A percentile compares a stretch with the other conserved stretches of the same genome.
These are phyloP conservation scores for Sporothrix dimorphospora DNA, from an alignment of 2,329 filamentous ascomycete genomes.

Conservation along the genomic window DNA sequence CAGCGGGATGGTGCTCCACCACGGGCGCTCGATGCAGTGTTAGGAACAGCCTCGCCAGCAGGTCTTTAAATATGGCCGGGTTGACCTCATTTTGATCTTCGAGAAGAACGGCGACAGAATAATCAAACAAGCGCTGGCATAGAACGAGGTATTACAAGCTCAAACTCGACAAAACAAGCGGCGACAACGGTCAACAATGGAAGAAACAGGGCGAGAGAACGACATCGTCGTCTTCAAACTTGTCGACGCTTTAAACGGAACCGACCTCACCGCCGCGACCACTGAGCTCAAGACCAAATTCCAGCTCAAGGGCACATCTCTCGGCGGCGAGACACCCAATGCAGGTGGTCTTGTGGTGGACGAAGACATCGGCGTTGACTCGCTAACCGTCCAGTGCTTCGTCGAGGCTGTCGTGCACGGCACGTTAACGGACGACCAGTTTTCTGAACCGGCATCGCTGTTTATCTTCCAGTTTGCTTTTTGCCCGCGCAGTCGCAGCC, in stretches of 20 bases:
- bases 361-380: neutral
- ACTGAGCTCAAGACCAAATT: conserved; percentile 18
- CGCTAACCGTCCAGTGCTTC: conserved; percentile 19
- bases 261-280: neutral
- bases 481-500: conserved; percentile 23
- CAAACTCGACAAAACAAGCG: neutral
- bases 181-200: neutral
- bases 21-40: neutral
- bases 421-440: neutral
- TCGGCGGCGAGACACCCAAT: conserved; percentile 17
- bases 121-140: neutral
- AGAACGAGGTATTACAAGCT: neutral
- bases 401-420: conserved; percentile 22
- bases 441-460: conserved; percentile 13
- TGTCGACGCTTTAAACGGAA: conserved; percentile 9
- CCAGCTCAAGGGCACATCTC: neutral
- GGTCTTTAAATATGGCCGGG: neutral
- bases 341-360: conserved; percentile 17
- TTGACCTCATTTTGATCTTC: neutral
- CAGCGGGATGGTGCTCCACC: neutral
- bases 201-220: neutral
- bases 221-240: conserved; percentile 17
- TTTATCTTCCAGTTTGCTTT: conserved; percentile 16
- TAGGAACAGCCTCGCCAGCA: neutral
- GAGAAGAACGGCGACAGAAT: neutral